phyloP scores from a whole-genome alignment of 2,329 filamentous ascomycete species.

The Lojkania enalia region DNA sequence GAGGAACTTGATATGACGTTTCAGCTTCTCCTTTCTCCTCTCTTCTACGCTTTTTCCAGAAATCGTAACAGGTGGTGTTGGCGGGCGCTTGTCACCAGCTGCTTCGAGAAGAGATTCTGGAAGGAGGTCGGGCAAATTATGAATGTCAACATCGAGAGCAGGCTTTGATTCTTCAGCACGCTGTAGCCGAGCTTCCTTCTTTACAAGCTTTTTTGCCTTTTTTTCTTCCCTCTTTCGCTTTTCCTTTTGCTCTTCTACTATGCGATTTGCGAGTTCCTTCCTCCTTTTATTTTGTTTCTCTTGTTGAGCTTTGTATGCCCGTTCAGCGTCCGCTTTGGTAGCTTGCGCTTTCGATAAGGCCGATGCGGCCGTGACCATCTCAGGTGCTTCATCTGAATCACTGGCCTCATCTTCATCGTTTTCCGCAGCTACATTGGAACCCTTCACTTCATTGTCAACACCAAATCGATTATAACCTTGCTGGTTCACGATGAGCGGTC shows the following conservation, averaged over 20 bases:
- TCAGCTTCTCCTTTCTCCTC: conserved; percentile 50
- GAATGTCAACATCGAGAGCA: conserved; percentile 30
- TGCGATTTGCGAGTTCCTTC: conserved; percentile 34
- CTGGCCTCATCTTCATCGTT: conserved; percentile 29
- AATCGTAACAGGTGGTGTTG: conserved; percentile 46
- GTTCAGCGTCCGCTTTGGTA: conserved; percentile 32
- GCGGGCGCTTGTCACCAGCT: conserved; percentile 49
- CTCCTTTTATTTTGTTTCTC: conserved; percentile 31
- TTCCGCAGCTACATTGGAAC: background rate
- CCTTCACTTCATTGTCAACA: conserved; percentile 12
- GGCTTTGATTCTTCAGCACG: conserved; percentile 10
- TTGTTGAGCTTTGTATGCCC: conserved; percentile 34
- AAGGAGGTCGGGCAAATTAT: conserved; percentile 53
- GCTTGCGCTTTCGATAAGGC: conserved; percentile 34
- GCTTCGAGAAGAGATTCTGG: conserved; percentile 56
- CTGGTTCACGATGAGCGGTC: background rate
- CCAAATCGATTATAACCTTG: background rate
- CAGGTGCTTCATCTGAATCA: conserved; percentile 46
- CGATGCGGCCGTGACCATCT: conserved; percentile 38
- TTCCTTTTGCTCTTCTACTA: conserved; percentile 37
- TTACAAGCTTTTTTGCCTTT: conserved; percentile 34
- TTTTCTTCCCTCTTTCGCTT: conserved; percentile 36
- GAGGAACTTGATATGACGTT: conserved; percentile 53
- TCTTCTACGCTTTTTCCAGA: conserved; percentile 28
- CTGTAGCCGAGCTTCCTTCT: conserved; percentile 14